These are phyloP conservation scores for Phytophthora cactorum DNA, from an alignment of 352 stramenopile genomes.

Conservation along the genomic window DNA sequence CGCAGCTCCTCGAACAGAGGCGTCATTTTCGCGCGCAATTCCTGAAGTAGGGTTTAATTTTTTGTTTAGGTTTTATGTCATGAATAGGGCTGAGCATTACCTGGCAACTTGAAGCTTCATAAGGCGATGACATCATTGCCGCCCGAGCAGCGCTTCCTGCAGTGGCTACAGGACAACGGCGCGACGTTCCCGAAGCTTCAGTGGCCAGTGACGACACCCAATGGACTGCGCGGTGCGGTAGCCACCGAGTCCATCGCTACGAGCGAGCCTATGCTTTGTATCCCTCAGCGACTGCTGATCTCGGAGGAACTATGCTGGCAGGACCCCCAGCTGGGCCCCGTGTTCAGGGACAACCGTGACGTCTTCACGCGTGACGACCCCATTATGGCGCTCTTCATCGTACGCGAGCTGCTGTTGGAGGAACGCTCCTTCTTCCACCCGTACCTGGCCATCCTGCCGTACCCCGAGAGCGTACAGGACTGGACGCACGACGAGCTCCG, in stretches of 20 bases:
- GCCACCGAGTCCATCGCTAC: conserved; percentile 58
- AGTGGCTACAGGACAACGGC: conserved; percentile 79
- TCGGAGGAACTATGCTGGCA: conserved; percentile 67
- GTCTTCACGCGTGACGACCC: conserved; percentile 84
- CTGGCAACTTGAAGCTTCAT: no score
- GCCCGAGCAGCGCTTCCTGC: conserved; percentile 57
- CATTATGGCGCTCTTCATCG: conserved; percentile 84
- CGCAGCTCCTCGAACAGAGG: conserved; percentile 40
- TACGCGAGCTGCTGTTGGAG: conserved; percentile 70
- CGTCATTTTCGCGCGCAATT: conserved; percentile 4
- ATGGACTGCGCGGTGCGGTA: conserved; percentile 61
- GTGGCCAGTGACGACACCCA: conserved; percentile 60
- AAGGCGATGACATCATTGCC: conserved; percentile 11
- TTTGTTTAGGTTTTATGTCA: no score
- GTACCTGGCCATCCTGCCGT: conserved; percentile 86
- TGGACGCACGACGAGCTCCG: conserved; percentile 75
- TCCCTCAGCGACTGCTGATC: conserved; percentile 77
- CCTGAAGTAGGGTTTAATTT: conserved; percentile 2
- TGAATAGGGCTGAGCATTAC: no score
- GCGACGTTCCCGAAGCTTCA: conserved; percentile 78
- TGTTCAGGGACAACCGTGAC: conserved; percentile 63
- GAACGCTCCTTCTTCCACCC: conserved; percentile 87
- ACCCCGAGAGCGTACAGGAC: conserved; percentile 80
- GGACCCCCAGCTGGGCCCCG: conserved; percentile 50
- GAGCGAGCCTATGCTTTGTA: conserved; percentile 69